Conservation (phyloP, 208 protist species). For the Wallacemonas sp. region DNA sequence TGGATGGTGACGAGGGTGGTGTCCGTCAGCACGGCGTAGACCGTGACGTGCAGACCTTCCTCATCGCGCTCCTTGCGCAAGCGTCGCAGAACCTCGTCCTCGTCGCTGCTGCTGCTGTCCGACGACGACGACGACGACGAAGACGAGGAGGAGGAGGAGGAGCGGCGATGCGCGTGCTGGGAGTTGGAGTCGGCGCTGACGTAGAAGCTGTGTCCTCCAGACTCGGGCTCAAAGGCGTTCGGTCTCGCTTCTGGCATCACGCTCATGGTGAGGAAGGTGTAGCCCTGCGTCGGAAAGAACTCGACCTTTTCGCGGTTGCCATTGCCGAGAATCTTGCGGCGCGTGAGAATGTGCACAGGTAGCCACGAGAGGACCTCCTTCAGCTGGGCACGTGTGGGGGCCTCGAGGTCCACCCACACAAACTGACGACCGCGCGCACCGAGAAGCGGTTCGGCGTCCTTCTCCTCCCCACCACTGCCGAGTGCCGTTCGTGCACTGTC, state of each 20-base stretch:
- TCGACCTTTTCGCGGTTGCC: slow-evolving; percentile 23
- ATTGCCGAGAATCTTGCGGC: slow-evolving; percentile 21
- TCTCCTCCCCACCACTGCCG: neutral
- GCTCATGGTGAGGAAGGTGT: slow-evolving; percentile 41
- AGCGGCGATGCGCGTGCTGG: slow-evolving; percentile 2
- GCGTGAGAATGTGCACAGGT: slow-evolving; percentile 46
- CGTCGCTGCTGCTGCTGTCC: slow-evolving; percentile 16
- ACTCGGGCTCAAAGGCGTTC: neutral
- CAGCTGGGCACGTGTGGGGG: slow-evolving; percentile 21
- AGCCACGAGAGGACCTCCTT: slow-evolving; percentile 40
- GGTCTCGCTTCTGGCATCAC: slow-evolving; percentile 17
- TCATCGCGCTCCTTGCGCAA: slow-evolving; percentile 15
- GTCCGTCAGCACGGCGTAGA: slow-evolving; percentile 15
- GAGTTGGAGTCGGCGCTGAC: neutral
- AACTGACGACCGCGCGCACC: slow-evolving; percentile 9
- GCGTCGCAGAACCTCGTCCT: slow-evolving; percentile 12
- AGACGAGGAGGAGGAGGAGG: neutral
- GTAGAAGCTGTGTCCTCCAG: neutral
- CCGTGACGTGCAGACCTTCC: slow-evolving; percentile 4
- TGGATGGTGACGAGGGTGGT: slow-evolving; percentile 15
- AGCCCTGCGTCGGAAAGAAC: slow-evolving; percentile 62
- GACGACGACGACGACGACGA: slow-evolving; percentile 9
- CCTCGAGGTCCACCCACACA: slow-evolving; percentile 44
- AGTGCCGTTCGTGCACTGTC: neutral
- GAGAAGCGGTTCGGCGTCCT: neutral